Conservation (phyloP, 257 asterid genomes). For the Penstemon barbatus region DNA sequence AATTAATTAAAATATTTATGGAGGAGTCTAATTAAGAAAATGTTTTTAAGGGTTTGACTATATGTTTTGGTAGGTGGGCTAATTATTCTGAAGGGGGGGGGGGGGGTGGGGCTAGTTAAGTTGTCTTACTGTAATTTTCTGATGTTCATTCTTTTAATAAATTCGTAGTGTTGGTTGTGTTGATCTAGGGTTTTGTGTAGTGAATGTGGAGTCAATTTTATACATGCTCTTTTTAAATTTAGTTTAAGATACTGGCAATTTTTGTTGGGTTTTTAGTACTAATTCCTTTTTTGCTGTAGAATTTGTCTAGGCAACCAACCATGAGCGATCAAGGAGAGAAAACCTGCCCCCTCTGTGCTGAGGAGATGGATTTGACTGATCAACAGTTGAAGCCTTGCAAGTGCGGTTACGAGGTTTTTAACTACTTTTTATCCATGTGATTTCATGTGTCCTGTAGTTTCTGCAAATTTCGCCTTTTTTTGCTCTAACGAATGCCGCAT, state of each 20-base stretch:
- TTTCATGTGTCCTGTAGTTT: constrained; percentile 9
- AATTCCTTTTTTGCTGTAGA: constrained; percentile 14
- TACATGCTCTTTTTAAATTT: constrained; percentile 4
- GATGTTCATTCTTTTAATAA: not conserved
- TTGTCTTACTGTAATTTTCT: not conserved
- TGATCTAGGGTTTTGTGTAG: constrained; percentile 16
- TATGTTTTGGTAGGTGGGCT: constrained; percentile 30
- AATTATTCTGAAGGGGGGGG: constrained; percentile 16
- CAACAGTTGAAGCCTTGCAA: constrained; percentile 99
- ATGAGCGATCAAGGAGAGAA: constrained; percentile 93
- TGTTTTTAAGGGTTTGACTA: constrained; percentile 43
- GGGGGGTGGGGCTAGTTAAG: constrained; percentile 4
- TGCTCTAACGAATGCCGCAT: not conserved
- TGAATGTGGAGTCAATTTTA: constrained; percentile 17
- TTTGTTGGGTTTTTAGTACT: not conserved
- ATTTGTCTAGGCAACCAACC: constrained; percentile 50
- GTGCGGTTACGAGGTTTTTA: constrained; percentile 86
- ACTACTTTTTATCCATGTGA: not conserved
- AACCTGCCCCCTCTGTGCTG: constrained; percentile 96
- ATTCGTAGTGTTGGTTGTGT: constrained; percentile 5
- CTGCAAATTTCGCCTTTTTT: not conserved
- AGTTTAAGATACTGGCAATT: constrained; percentile 2
- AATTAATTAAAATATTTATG: constrained; percentile 13
- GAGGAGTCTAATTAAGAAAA: constrained; percentile 18
- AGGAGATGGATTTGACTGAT: constrained; percentile 99